These are phyloP conservation scores for Teratosphaeria gauchensis DNA, from an alignment of 2,329 filamentous ascomycete genomes.

Conservation along the genomic window DNA sequence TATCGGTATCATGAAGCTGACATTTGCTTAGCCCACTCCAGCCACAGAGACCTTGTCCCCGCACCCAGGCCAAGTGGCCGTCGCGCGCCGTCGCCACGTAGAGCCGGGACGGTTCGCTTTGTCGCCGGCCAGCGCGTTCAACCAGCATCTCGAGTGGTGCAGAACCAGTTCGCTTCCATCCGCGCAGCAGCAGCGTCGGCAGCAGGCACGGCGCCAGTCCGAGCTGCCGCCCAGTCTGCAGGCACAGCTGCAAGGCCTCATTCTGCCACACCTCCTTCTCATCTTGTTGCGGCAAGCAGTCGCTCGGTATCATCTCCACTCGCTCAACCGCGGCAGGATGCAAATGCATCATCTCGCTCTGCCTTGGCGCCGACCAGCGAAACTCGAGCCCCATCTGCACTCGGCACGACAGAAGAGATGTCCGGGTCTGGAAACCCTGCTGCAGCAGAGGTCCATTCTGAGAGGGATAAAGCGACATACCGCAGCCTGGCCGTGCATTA, in stretches of 20 bases:
- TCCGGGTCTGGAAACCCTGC: background rate
- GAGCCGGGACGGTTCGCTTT: slow-evolving; percentile 3
- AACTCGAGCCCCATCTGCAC: background rate
- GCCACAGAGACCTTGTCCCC: background rate
- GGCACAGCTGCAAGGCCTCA: background rate
- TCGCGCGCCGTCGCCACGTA: slow-evolving; percentile 4
- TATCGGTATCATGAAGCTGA: background rate
- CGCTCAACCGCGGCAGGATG: background rate
- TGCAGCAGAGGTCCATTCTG: background rate
- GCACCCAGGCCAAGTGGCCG: background rate
- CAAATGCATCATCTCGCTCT: background rate
- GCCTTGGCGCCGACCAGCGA: background rate
- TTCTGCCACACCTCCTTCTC: background rate
- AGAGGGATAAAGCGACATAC: background rate
- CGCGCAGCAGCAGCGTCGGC: background rate
- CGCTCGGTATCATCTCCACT: background rate
- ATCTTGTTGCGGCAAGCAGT: background rate
- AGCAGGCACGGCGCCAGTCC: background rate
- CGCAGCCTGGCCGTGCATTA: background rate
- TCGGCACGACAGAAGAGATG: background rate
- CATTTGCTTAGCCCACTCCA: background rate
- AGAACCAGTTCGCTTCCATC: background rate
- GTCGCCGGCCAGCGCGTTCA: background rate
- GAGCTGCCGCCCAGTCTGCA: background rate
- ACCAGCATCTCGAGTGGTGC: background rate